Evolutionary conservation across 768 basidiomycete species (phyloP).

Genomic region (Serendipita sp.): DNA sequence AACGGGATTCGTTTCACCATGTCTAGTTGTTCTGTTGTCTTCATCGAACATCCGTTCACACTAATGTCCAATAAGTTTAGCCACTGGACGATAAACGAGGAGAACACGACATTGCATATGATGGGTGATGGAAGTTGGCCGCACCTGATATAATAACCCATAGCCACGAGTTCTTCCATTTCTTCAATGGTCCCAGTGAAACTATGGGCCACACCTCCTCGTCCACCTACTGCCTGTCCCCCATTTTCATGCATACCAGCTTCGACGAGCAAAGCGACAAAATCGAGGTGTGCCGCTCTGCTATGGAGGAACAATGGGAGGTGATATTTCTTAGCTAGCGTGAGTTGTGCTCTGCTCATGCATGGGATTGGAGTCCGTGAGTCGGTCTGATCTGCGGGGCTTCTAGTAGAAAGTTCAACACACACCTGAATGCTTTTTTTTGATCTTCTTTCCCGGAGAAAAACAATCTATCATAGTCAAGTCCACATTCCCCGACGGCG

Average conservation of each 20-base stretch:
- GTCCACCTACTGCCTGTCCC: conserved; percentile 38
- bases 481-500: conserved; percentile 66
- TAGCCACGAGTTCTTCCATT: conserved; percentile 45
- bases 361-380: neutral
- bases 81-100: too few relatives aligned
- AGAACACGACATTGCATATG: too few relatives aligned
- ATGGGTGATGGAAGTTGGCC: too few relatives aligned
- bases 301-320: conserved; percentile 74
- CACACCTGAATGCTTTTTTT: conserved; percentile 39
- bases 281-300: conserved; percentile 55
- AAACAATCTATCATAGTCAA: conserved; percentile 66
- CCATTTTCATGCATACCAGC: conserved; percentile 47
- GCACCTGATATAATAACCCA: conserved; percentile 57
- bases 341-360: conserved; percentile 45
- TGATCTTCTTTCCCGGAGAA: conserved; percentile 48
- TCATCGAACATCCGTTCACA: conserved; percentile 64
- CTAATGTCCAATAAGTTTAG: too few relatives aligned
- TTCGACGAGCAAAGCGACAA: conserved; percentile 47
- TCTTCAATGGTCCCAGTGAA: conserved; percentile 58
- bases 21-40: conserved; percentile 49
- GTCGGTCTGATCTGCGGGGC: too few relatives aligned
- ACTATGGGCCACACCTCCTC: conserved; percentile 69
- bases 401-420: neutral
- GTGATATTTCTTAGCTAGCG: conserved; percentile 50
- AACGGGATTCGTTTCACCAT: conserved; percentile 40